phyloP scores from a whole-genome alignment of 2,329 filamentous ascomycete genomes.

The Monilinia polystroma region DNA sequence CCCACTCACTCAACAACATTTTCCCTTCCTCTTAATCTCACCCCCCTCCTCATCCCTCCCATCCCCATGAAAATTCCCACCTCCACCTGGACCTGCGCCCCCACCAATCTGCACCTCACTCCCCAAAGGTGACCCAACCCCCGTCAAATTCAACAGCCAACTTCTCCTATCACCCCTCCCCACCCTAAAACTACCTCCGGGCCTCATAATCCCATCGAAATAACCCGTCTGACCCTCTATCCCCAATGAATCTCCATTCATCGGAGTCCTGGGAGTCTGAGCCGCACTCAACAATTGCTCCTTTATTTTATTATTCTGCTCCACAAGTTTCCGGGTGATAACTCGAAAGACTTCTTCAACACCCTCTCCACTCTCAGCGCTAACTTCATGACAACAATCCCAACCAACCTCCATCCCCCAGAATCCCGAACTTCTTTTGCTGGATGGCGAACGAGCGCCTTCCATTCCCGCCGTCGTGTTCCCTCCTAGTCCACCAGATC shows the following conservation, averaged over 20 bases:
- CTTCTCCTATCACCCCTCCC: slow-evolving; percentile 61
- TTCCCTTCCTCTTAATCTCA: slow-evolving; percentile 2
- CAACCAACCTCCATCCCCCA: slow-evolving; percentile 93
- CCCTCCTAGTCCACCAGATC: slow-evolving; percentile 25
- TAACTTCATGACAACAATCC: slow-evolving; percentile 97
- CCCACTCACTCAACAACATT: slow-evolving; percentile 12
- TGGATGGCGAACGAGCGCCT: slow-evolving; percentile 60
- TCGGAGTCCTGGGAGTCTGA: slow-evolving; percentile 46
- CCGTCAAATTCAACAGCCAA: slow-evolving; percentile 50
- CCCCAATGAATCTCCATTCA: slow-evolving; percentile 38
- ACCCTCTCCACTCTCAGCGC: slow-evolving; percentile 88
- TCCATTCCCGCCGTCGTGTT: slow-evolving; percentile 39
- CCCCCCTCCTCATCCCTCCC: slow-evolving; percentile 6
- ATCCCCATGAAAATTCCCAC: not conserved
- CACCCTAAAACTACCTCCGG: slow-evolving; percentile 57
- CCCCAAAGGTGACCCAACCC: not conserved
- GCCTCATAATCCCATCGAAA: slow-evolving; percentile 47
- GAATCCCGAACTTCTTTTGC: slow-evolving; percentile 70
- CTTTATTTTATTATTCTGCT: slow-evolving; percentile 62
- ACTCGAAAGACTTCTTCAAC: slow-evolving; percentile 96
- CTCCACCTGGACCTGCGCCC: not conserved
- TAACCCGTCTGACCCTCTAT: slow-evolving; percentile 38
- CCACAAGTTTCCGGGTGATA: slow-evolving; percentile 78
- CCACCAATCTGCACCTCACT: slow-evolving; percentile 7
- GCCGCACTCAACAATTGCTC: slow-evolving; percentile 49